A percentile compares a stretch with the other conserved stretches of the same genome.
Conservation (phyloP, 192 early-diverging fungal species). For the Coemansia sp. region DNA sequence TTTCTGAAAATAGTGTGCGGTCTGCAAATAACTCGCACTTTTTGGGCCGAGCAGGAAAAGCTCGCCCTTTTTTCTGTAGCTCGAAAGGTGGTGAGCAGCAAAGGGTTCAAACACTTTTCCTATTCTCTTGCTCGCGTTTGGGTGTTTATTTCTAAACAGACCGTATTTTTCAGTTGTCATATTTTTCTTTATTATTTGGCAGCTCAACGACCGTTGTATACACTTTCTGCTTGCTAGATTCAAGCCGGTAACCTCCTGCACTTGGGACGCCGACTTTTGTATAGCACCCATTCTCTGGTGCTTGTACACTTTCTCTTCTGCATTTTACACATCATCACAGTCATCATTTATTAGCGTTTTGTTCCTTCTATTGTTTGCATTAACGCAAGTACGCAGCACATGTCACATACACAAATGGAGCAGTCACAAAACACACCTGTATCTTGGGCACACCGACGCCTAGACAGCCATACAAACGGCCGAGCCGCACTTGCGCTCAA, state of each 20-base stretch:
- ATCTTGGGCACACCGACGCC: conserved; percentile 20
- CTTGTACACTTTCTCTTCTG: neutral
- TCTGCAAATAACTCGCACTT: neutral
- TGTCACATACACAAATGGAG: conserved; percentile 35
- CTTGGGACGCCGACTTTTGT: conserved; percentile 3
- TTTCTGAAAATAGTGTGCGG: conserved; percentile 3
- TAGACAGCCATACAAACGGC: conserved; percentile 4
- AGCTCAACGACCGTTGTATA: neutral
- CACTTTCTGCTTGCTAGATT: neutral
- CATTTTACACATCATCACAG: neutral
- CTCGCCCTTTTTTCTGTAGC: neutral
- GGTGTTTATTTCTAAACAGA: neutral
- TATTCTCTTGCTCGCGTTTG: neutral
- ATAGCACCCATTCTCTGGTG: neutral
- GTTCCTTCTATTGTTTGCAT: neutral
- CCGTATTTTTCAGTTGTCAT: conserved; percentile 1
- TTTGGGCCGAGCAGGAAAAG: neutral
- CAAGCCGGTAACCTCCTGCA: neutral
- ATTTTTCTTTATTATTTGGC: neutral
- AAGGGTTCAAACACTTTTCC: neutral
- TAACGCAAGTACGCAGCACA: neutral
- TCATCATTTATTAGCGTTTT: neutral
- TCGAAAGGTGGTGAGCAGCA: neutral
- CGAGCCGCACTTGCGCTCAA: conserved; percentile 5
- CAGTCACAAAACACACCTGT: conserved; percentile 19